Conservation (phyloP, 768 basidiomycete species). For the Cantharellus cinnabarinus region DNA sequence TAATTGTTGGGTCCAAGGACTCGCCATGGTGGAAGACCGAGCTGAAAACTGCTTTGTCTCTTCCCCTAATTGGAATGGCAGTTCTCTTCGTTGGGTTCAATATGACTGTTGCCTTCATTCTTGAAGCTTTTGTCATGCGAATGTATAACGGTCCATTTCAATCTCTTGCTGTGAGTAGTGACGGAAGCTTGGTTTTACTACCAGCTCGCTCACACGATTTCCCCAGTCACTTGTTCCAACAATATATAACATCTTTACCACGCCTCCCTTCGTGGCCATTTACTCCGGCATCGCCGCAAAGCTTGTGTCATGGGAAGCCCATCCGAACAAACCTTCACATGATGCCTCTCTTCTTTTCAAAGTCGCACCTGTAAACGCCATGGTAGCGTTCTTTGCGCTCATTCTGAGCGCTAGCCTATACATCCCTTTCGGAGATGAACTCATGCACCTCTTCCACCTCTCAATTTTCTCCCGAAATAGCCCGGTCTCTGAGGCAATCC, state of each 20-base stretch:
- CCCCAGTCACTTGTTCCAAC: background rate
- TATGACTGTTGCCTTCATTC: background rate
- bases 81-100: background rate
- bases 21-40: background rate
- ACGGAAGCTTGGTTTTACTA: background rate
- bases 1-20: background rate
- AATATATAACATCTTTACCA: background rate
- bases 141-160: background rate
- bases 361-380: background rate
- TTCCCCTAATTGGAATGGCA: background rate
- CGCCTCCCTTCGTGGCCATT: background rate
- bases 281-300: background rate
- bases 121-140: background rate
- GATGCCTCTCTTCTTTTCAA: background rate
- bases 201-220: background rate
- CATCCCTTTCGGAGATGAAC: background rate
- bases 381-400: background rate
- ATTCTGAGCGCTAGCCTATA: background rate
- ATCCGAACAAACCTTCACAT: background rate
- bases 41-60: background rate
- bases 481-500: background rate
- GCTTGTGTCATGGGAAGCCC: background rate
- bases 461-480: background rate
- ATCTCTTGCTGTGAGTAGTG: background rate
- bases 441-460: background rate